These are phyloP conservation scores for Micractinium conductrix DNA, from an alignment of 139 green algal genomes.

Conservation along the genomic window DNA sequence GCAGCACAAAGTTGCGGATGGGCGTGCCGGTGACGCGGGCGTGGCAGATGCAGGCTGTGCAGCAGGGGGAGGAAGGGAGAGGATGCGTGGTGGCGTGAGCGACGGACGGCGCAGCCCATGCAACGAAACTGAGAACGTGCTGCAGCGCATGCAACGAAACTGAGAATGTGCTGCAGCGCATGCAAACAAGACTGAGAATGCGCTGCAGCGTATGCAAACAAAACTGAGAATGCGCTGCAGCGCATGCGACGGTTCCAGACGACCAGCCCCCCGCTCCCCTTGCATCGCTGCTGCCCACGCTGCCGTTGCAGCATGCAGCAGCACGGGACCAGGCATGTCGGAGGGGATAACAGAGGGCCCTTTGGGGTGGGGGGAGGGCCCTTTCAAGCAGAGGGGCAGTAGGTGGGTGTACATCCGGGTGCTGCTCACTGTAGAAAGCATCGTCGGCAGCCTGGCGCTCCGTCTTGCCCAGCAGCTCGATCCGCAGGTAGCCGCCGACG, in stretches of 20 bases:
- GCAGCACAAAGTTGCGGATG: conserved; percentile 35
- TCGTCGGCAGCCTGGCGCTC: conserved; percentile 47
- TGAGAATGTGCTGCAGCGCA: not conserved
- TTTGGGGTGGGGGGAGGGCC: not conserved
- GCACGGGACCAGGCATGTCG: not conserved
- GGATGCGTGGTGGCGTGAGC: not conserved
- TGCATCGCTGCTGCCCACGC: no score
- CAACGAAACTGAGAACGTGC: not conserved
- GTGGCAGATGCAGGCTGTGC: conserved; percentile 45
- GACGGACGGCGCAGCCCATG: not conserved
- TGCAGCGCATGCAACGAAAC: not conserved
- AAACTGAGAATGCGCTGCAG: not conserved
- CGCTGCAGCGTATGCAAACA: not conserved
- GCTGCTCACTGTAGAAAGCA: conserved; percentile 38
- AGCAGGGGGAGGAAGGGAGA: not conserved
- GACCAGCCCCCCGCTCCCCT: not conserved
- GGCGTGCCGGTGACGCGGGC: conserved; percentile 28
- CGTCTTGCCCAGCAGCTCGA: conserved; percentile 45
- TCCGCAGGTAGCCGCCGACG: conserved; percentile 32
- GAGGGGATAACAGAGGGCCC: not conserved
- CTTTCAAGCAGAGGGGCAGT: not conserved
- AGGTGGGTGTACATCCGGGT: not conserved
- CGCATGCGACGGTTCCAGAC: not conserved
- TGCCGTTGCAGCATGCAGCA: no score
- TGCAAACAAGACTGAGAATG: not conserved